Percentiles rank a stretch among this genome's conserved stretches.
phyloP scores from a whole-genome alignment of 148 eudicot genomes.

The Diospyros kaki region DNA sequence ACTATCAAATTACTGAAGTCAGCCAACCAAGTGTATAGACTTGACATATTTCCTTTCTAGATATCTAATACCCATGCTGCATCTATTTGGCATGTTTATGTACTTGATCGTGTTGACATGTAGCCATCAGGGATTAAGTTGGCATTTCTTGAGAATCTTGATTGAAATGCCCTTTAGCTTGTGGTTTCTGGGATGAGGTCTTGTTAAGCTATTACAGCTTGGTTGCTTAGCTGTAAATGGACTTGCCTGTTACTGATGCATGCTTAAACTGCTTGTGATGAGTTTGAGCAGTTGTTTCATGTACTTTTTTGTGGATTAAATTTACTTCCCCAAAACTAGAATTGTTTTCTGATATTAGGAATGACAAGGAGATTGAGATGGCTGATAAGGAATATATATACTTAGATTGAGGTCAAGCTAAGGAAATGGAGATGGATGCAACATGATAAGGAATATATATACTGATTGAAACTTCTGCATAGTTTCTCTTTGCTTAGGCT shows the following conservation, averaged over 20 bases:
- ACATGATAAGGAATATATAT: too few species aligned
- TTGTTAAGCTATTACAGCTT: not conserved
- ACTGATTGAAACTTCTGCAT: too few species aligned
- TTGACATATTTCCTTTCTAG: too few species aligned
- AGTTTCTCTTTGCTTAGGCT: too few species aligned
- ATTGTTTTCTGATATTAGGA: not conserved
- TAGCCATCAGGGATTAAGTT: not conserved
- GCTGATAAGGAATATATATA: too few species aligned
- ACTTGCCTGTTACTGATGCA: not conserved
- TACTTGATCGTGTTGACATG: too few species aligned
- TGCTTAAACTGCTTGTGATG: not conserved
- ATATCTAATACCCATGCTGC: not conserved
- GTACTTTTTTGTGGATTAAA: not conserved
- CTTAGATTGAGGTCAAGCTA: too few species aligned
- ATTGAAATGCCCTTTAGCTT: not conserved
- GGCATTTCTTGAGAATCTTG: not conserved
- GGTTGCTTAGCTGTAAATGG: not conserved
- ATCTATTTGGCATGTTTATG: not conserved
- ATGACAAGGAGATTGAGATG: too few species aligned
- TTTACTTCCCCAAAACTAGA: not conserved
- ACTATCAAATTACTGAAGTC: too few species aligned
- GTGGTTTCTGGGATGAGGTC: not conserved
- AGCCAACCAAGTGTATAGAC: too few species aligned
- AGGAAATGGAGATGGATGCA: too few species aligned
- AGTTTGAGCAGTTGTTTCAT: not conserved